phyloP scores from a whole-genome alignment of 2,329 filamentous ascomycete genomes.

The Knufia petricola region DNA sequence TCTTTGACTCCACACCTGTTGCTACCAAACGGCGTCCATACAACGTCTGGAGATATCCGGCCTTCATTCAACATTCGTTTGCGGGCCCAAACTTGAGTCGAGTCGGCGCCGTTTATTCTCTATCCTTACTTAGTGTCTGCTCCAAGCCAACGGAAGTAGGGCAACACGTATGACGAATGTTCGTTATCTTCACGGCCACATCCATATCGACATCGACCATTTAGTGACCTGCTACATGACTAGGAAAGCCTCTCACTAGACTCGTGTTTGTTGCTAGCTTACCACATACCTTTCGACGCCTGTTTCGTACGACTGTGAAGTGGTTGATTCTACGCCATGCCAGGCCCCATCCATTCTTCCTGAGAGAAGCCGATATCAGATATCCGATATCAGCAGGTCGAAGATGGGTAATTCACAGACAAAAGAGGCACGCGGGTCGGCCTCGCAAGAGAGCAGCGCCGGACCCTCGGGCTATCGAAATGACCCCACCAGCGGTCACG shows the following conservation, averaged over 20 bases:
- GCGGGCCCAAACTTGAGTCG: too few species aligned
- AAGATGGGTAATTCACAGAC: conserved; percentile 40
- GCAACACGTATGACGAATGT: too few species aligned
- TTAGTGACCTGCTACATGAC: too few species aligned
- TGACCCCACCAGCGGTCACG: conserved; percentile 11
- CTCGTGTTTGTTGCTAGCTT: neutral
- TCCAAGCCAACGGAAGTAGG: too few species aligned
- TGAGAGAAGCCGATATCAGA: neutral
- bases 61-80: too few species aligned
- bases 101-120: too few species aligned
- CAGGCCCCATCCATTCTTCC: neutral
- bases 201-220: neutral
- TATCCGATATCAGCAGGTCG: neutral
- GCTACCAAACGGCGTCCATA: too few species aligned
- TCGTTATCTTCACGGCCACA: neutral
- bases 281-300: neutral
- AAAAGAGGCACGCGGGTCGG: conserved; percentile 34
- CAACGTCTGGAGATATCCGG: too few species aligned
- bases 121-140: too few species aligned
- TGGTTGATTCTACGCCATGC: neutral
- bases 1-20: too few species aligned
- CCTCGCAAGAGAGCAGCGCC: conserved; percentile 13
- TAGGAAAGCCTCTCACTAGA: neutral
- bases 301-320: neutral
- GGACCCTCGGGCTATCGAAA: conserved; percentile 13